Conservation (phyloP, 106 monocot genomes). For the Allium cepa region DNA sequence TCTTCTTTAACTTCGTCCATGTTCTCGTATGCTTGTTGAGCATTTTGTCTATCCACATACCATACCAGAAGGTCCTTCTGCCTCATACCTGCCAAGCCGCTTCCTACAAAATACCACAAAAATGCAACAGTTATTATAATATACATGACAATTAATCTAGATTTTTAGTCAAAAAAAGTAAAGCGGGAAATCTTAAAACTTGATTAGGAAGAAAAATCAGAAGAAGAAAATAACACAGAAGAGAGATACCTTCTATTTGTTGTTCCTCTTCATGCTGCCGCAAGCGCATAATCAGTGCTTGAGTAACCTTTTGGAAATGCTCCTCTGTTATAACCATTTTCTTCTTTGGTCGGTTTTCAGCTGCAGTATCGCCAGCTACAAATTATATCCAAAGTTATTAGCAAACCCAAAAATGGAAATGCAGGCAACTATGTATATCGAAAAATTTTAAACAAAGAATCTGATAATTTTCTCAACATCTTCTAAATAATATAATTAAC, state of each 20-base stretch:
- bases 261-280: constrained; percentile 85
- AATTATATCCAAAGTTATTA: background rate
- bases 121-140: background rate
- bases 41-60: constrained; percentile 87
- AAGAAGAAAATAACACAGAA: constrained; percentile 1
- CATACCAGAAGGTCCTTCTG: constrained; percentile 83
- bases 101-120: constrained; percentile 37
- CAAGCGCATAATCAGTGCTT: constrained; percentile 69
- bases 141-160: background rate
- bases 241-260: constrained; percentile 59
- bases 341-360: constrained; percentile 34
- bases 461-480: no score
- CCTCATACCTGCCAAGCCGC: constrained; percentile 92
- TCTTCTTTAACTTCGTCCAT: constrained; percentile 76
- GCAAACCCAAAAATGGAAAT: background rate
- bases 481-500: no score
- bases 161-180: background rate
- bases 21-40: constrained; percentile 44
- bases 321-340: constrained; percentile 83
- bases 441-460: background rate
- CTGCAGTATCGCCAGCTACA: constrained; percentile 31
- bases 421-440: background rate
- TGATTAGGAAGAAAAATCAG: background rate
- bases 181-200: background rate
- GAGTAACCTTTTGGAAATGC: constrained; percentile 87